Conservation (phyloP, 1,139 yeast species). For the Ashbya aceris region DNA sequence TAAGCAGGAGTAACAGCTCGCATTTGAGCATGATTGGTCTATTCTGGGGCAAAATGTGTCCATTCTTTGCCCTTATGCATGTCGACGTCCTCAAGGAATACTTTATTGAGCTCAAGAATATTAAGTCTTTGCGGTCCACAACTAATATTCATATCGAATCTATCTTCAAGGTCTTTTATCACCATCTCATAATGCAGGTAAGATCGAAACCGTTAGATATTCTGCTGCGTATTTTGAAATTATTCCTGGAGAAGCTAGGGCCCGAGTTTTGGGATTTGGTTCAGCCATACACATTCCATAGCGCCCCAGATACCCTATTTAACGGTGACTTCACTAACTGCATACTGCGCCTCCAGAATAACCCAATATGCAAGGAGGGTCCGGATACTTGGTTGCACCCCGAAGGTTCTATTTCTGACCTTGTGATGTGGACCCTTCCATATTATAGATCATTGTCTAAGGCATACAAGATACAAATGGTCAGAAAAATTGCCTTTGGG, state of each 20-base stretch:
- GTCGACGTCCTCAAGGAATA: conserved; percentile 33
- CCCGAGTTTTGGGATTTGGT: conserved; percentile 43
- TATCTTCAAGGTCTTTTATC: conserved; percentile 35
- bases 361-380: conserved; percentile 22
- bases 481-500: conserved; percentile 28
- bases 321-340: conserved; percentile 19
- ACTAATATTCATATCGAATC: conserved; percentile 37
- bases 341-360: conserved; percentile 22
- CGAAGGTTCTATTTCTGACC: conserved; percentile 26
- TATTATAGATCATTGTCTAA: conserved; percentile 27
- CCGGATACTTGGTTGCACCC: conserved; percentile 26
- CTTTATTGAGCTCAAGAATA: conserved; percentile 38
- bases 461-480: conserved; percentile 29
- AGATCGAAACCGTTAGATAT: conserved; percentile 47
- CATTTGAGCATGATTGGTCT: conserved; percentile 28
- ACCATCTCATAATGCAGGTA: conserved; percentile 38
- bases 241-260: conserved; percentile 36
- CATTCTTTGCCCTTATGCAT: conserved; percentile 37
- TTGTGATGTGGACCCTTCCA: conserved; percentile 30
- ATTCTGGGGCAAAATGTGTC: conserved; percentile 40
- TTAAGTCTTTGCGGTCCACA: conserved; percentile 35
- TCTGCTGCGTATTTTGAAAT: conserved; percentile 39
- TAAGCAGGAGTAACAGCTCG: conserved; percentile 30
- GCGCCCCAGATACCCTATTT: conserved; percentile 45
- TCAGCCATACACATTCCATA: conserved; percentile 43